Conservation (phyloP, 1,284 basidiomycete species). For the Malassezia nana region DNA sequence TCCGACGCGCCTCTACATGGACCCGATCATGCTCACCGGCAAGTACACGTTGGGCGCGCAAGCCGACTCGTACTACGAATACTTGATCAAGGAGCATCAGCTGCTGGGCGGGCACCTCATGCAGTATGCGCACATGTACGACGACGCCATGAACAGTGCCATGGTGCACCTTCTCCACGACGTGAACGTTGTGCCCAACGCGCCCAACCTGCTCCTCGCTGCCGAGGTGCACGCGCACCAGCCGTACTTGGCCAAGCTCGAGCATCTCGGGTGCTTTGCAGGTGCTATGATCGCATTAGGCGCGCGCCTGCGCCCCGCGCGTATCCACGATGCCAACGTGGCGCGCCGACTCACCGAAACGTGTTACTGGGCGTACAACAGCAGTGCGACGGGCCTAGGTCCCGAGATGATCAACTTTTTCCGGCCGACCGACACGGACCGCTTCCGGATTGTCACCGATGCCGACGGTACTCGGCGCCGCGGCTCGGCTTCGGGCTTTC, state of each 20-base stretch:
- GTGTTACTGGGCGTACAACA: conserved; percentile 53
- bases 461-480: conserved; percentile 25
- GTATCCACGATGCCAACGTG: conserved; percentile 49
- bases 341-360: conserved; percentile 51
- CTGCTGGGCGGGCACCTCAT: conserved; percentile 50
- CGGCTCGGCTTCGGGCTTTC: conserved; percentile 28
- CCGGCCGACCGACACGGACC: conserved; percentile 27
- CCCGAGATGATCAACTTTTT: conserved; percentile 41
- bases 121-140: conserved; percentile 53
- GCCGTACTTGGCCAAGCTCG: conserved; percentile 30
- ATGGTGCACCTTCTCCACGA: conserved; percentile 49
- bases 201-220: conserved; percentile 45
- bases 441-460: conserved; percentile 24
- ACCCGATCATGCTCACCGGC: conserved; percentile 27
- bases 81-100: conserved; percentile 54
- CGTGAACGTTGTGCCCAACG: conserved; percentile 50
- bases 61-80: conserved; percentile 54
- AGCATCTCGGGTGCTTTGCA: conserved; percentile 53
- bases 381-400: conserved; percentile 41
- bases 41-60: conserved; percentile 51
- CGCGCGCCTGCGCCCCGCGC: conserved; percentile 49
- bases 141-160: conserved; percentile 50
- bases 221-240: conserved; percentile 22
- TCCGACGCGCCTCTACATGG: conserved; percentile 48
- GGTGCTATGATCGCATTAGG: conserved; percentile 56